These are phyloP conservation scores for Plasmodium vinckei DNA, from an alignment of 169 alveolate genomes.

Conservation along the genomic window DNA sequence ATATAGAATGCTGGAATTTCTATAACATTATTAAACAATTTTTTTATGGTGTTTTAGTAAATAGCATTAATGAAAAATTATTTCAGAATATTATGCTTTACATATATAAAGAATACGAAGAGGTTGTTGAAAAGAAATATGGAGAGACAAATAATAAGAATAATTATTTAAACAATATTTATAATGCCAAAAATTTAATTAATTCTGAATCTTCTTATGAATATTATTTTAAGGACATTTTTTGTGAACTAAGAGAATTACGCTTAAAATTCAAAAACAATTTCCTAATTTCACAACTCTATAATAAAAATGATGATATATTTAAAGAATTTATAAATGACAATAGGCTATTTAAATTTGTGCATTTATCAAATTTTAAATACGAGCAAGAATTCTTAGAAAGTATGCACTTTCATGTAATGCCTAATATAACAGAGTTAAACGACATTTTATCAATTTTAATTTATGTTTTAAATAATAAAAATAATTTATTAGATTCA, in stretches of 20 bases:
- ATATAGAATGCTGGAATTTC: constrained; percentile 44
- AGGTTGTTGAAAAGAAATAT: not conserved
- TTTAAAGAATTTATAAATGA: constrained; percentile 49
- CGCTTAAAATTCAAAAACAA: constrained; percentile 50
- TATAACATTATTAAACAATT: constrained; percentile 56
- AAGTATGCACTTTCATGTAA: constrained; percentile 41
- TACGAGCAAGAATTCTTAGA: constrained; percentile 53
- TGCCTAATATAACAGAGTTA: constrained; percentile 27
- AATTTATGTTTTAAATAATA: constrained; percentile 34
- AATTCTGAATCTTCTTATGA: constrained; percentile 1
- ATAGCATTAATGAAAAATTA: constrained; percentile 7
- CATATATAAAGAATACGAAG: constrained; percentile 48
- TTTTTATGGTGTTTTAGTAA: constrained; percentile 16
- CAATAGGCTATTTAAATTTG: constrained; percentile 24
- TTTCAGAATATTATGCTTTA: constrained; percentile 56
- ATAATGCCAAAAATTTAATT: not conserved
- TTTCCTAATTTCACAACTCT: constrained; percentile 49
- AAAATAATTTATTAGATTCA: constrained; percentile 9
- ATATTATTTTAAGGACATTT: constrained; percentile 28
- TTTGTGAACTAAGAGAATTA: constrained; percentile 23
- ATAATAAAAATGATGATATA: constrained; percentile 23
- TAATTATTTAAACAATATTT: not conserved
- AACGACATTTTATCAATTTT: constrained; percentile 41
- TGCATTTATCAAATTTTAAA: constrained; percentile 16
- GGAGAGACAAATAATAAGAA: not conserved